Base-by-base conservation (phyloP, 2,329 filamentous ascomycete species). In the Ilyonectria mors-panacis region DNA sequence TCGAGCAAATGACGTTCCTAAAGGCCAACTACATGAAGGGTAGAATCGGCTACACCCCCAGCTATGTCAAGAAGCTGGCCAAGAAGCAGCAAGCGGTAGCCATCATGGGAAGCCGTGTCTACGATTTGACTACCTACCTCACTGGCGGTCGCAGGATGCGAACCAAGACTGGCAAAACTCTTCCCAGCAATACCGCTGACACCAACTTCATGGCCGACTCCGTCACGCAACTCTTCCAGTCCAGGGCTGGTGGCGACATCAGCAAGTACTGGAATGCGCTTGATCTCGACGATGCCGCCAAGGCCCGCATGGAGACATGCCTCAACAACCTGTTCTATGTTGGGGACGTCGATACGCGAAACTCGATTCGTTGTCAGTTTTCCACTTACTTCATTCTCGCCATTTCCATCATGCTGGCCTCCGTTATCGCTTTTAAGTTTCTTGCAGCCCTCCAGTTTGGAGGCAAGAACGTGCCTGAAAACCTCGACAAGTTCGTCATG, bases 401-500 rank as follows among this genome's bases (percentile, higher is more conserved):
- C 4, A 91, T 99, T 59, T 95, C 95, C 0, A 86, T 94, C 71
- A 73, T 98, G 65, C 85, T 99, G 50, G 92, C 91, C 74, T 87
- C 87, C 51, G 91, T 99, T 68, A 95, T 99, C 73, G 89, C 88
- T 19, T 97, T 98, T 90, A 99, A 99, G 81, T 99, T 99, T 85
- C 87, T 98, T 72, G 97, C 97, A 35, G 96, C 96, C 8, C 87
- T 99, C 65, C 96, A 99, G 78, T 99, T 99, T 76, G 92, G 94
- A 50, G 91, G 88, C 74, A 97, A 97, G 84, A 98, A 93, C 70
- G 84, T 95, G 42, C 97, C 96, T 0, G 96, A 99, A 82, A 96
- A 98, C 78, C 89, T 99, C 33, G 96, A 99, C 83, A 99, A 99
- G 80, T 99, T 99, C 79, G 87, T 99, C 79, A 98, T 99, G 82